A percentile compares a stretch with the other conserved stretches of the same genome.
Evolutionary conservation across 805 yeast genomes (phyloP).

Genomic region (Saturnispora quitensis): DNA sequence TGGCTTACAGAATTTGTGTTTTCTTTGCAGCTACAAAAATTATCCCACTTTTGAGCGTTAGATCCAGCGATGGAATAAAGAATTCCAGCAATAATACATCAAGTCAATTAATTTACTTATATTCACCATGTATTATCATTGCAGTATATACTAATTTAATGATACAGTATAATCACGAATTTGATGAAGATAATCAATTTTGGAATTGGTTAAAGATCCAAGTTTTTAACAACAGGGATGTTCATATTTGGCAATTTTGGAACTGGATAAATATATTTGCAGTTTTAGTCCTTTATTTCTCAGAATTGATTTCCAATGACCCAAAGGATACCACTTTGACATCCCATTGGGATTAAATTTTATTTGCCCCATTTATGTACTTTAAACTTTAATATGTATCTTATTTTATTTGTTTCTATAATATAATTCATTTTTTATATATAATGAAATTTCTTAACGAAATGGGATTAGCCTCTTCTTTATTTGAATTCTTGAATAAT

Average conservation of each 20-base stretch:
- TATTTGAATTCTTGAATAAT: not conserved
- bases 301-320: conserved; percentile 50
- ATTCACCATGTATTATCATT: conserved; percentile 87
- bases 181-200: conserved; percentile 43
- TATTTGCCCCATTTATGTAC: not conserved
- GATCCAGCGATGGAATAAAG: conserved; percentile 14
- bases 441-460: not conserved
- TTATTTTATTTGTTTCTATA: not conserved
- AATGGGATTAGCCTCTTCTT: not conserved
- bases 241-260: conserved; percentile 38
- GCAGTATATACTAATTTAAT: conserved; percentile 93
- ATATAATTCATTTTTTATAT: not conserved
- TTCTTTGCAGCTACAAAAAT: conserved; percentile 88
- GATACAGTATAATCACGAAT: conserved; percentile 76
- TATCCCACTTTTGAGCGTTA: conserved; percentile 50
- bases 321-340: conserved; percentile 28
- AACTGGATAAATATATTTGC: conserved; percentile 59
- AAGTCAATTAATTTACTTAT: conserved; percentile 49
- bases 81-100: not conserved
- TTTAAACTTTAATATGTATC: not conserved
- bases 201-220: conserved; percentile 22
- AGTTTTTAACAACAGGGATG: not conserved
- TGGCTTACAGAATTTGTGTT: conserved; percentile 79
- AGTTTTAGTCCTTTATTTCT: conserved; percentile 67
- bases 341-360: conserved; percentile 23